Evolutionary conservation across 371 early-diverging fungal species (phyloP), one percentile per base, ranked within the genome.

Genomic region (Rhizopus sp.): DNA sequence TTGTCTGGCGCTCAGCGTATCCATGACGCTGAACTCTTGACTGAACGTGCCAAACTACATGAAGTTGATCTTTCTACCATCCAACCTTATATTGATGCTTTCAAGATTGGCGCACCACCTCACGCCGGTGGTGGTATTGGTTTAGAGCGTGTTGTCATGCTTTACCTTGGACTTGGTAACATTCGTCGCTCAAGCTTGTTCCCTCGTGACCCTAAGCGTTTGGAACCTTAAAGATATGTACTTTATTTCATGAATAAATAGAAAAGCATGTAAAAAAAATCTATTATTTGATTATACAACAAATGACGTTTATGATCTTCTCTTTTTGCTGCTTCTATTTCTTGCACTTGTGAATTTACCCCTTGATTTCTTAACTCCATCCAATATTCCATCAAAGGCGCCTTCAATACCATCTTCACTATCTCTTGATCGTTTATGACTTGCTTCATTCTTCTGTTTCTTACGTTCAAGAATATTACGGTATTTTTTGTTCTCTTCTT

Each of bases 81-180:
- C 58, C 86, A 93, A 75, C 87, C 88, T 53, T 99, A 99, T 71
- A 71, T 99, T 55, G 95, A 98, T 77, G 93, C 98, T 31, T 99
- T 99, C 89, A 94, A 95, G 81, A 94, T 89, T 75, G 99, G 99
- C 38, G 98, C 94, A 37, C 97, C 99, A 50, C 99, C 99, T 37
- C 99, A 99, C 72, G 99, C 96, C 59, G 99, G 99, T 62, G 99
- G 99, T 77, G 99, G 99, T 68, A 92, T 99, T 60, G 97, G 97
- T 60, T 81, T 99, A 42, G 99, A 99, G 76, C 93, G 99, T 68
- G 95, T 99, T 50, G 84, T 99, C 55, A 99, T 99, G 93, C 83
- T 99, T 57, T 99, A 93, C 79, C 88, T 99, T 64, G 92, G 91
- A 65, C 83, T 98, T 23, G 91, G 90, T 61, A 99, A 99, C 86